Percentiles rank a stretch among this genome's conserved stretches.
Conservation (phyloP, 2,329 filamentous ascomycete genomes). For the Gliomastix tumulicola region DNA sequence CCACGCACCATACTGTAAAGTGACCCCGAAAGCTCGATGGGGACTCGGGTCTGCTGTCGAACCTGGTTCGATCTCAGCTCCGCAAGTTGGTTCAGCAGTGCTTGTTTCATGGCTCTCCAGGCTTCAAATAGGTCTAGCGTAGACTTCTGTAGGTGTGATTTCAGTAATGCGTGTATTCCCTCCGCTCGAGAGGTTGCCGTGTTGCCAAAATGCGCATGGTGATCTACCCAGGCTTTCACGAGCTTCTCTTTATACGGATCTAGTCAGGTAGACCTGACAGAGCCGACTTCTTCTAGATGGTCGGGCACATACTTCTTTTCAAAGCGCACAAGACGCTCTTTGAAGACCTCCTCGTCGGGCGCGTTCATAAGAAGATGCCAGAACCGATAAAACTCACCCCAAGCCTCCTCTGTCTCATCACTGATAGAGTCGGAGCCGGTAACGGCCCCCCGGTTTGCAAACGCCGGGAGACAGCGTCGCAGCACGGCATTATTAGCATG, state of each 20-base stretch:
- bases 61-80: slow-evolving; percentile 8
- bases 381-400: slow-evolving; percentile 9
- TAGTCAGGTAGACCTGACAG: slow-evolving; percentile 10
- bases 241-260: slow-evolving; percentile 12
- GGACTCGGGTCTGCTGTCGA: slow-evolving; percentile 6
- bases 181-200: slow-evolving; percentile 7
- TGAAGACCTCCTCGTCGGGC: slow-evolving; percentile 6
- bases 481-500: slow-evolving; percentile 11
- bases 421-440: too few relatives aligned
- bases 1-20: slow-evolving; percentile 8
- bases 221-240: slow-evolving; percentile 11
- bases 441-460: background rate
- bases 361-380: slow-evolving; percentile 11
- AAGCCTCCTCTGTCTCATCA: slow-evolving; percentile 3
- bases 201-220: slow-evolving; percentile 10
- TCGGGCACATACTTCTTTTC: slow-evolving; percentile 7
- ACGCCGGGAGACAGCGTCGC: slow-evolving; percentile 3
- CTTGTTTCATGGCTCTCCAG: slow-evolving; percentile 9
- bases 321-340: slow-evolving; percentile 7
- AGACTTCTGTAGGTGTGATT: slow-evolving; percentile 8
- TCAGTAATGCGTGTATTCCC: slow-evolving; percentile 10
- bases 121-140: slow-evolving; percentile 10
- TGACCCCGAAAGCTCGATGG: slow-evolving; percentile 7
- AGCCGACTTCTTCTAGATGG: slow-evolving; percentile 9
- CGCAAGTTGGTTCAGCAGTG: slow-evolving; percentile 8